Evolutionary conservation across 1,284 basidiomycete species (phyloP), one percentile per base, ranked within the genome.

Genomic region (Peniophora sp.): DNA sequence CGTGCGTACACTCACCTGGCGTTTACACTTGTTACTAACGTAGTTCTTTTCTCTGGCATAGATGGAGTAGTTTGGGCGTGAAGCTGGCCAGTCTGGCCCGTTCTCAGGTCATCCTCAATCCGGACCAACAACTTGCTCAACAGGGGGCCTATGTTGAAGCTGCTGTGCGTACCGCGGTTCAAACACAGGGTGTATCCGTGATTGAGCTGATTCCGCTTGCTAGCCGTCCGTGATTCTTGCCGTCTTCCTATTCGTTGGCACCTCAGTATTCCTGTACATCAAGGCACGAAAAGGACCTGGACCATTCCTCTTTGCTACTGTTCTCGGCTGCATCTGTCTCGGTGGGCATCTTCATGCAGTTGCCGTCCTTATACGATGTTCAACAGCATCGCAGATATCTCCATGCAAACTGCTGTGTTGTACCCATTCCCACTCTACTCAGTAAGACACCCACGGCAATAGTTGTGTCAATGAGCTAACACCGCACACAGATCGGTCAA

Each of bases 1-100:
- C 78, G 83, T 85, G 56, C 63, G 81, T 78, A n/a, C 22, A 32
- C 27, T 6, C 27, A 32, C 5, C 27, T 37, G 6, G 39, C 24
- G 24, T 34, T 35, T 14, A n/a, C 24, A 24, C 12, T 47, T 32
- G 5, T 41, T 37, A 15, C 42, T 18, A 27, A 47, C 49, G 50
- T 36, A 57, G 43, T 24, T 50, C 27, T 32, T 32, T 32, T 12
- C 27, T 12, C 27, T 6, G 49, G 1, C 47, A 8, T 50, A 86
- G 84, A 17, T 91, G 85, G 83, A 68, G 69, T 18, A 83, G 77
- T 60, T 65, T 91, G 3, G 88, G 78, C 3, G 79, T 86, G 17
- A 77, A 75, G 57, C 68, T 89, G 11, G 79, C 87, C 0, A 68
- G 78, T 58, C 61, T 85, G 6, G 73, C 82, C 2, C 78, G 88